Base-by-base conservation (phyloP, 495 filamentous ascomycete species). In the Aspergillus asperescens region DNA sequence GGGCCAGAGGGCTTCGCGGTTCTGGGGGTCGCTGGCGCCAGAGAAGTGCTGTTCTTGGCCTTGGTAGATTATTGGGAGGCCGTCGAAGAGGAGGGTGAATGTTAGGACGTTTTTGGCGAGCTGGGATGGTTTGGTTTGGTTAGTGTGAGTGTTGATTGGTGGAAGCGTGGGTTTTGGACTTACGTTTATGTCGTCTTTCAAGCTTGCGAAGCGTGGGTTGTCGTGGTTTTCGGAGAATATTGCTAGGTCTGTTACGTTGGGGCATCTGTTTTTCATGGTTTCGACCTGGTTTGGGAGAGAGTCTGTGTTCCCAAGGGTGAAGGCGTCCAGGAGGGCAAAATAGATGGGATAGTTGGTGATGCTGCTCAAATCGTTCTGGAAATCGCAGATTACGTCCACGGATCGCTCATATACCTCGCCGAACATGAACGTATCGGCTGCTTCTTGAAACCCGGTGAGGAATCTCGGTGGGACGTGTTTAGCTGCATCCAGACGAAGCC, bases 191-290 rank as follows among this genome's bases (percentile, higher is more conserved):
- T 74, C 70, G 3, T 61, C 35, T 4, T 54, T 57, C 72, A 68
- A 45, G 24, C 74, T 81, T 5, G 81, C 64, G 57, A 87, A 86
- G 2, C 87, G 79, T 4, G 73, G 55, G 8, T 81, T 67, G 60
- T 93, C 88, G 59, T 93, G 88, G 60, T 93, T 93, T 60, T 91
- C 88, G 4, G 83, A 64, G 72, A 94, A 94, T 3, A 76, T 81
- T 15, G 84, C 80, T 4, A 88, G 76, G 1, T 83, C 66, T 13
- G 78, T 81, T 3, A 78, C 72, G 58, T 88, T 84, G 7, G 67
- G 61, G 53, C 83, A 85, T 24, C 45, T 24, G 15, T 59, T 57
- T 24, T 79, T 79, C 54, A 86, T 71, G 13, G 61, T 54, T 48
- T 76, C 67, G 25, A 81, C 67, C 45, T 70, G 70, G 31, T 73